Conservation (phyloP, 352 stramenopile genomes). For the Phytophthora multivora region DNA sequence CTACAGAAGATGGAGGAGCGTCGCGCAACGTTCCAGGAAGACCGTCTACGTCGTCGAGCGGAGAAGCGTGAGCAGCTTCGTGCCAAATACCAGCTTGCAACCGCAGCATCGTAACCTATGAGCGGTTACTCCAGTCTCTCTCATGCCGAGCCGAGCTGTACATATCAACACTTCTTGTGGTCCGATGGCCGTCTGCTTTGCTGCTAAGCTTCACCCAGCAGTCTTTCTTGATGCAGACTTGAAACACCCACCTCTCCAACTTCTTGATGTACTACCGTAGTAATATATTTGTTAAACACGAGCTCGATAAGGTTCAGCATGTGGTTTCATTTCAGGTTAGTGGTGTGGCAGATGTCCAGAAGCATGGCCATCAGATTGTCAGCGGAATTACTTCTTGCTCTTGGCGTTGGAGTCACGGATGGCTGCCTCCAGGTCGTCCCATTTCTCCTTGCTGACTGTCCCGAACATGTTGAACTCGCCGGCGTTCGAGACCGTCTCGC, state of each 20-base stretch:
- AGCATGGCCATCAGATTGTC: not conserved
- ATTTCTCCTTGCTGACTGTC: conserved; percentile 61
- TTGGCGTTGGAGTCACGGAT: conserved; percentile 72
- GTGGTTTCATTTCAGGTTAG: conserved; percentile 11
- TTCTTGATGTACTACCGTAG: not conserved
- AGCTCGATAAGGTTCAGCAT: conserved; percentile 14
- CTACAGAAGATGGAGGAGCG: conserved; percentile 58
- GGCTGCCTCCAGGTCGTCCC: conserved; percentile 69
- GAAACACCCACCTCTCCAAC: not conserved
- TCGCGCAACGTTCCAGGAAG: conserved; percentile 72
- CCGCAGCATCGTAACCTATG: conserved; percentile 37
- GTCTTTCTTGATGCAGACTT: not conserved
- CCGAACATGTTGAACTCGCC: conserved; percentile 87
- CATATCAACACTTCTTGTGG: conserved; percentile 25
- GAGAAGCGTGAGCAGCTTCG: conserved; percentile 70
- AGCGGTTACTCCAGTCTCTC: conserved; percentile 11
- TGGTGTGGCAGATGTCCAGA: conserved; percentile 1
- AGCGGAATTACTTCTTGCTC: conserved; percentile 47
- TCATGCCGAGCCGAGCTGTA: conserved; percentile 17
- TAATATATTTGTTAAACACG: conserved; percentile 2
- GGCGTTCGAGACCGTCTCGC: conserved; percentile 73
- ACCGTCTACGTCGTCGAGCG: conserved; percentile 58
- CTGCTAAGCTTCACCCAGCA: not conserved
- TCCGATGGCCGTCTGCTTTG: not conserved
- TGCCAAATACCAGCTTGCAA: conserved; percentile 70